Percentiles rank a stretch among this genome's conserved stretches.
phyloP scores from a whole-genome alignment of 495 filamentous ascomycete species.

The Xylaria palmicola region DNA sequence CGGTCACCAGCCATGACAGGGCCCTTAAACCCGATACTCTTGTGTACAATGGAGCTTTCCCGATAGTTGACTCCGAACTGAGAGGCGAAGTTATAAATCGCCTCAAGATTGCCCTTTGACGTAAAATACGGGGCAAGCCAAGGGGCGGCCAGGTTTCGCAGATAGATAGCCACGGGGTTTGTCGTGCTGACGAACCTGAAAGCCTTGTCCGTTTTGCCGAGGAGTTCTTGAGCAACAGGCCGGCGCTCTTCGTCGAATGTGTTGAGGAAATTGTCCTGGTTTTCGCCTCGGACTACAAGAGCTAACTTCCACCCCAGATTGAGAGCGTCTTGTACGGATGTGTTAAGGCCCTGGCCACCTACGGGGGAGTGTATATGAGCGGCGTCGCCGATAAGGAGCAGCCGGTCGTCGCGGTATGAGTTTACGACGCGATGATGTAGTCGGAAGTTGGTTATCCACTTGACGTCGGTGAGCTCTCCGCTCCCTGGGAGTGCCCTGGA shows the following conservation, averaged over 20 bases:
- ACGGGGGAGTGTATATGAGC: slow-evolving; percentile 67
- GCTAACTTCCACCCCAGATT: slow-evolving; percentile 77
- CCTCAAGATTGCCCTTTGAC: neutral
- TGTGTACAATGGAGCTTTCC: slow-evolving; percentile 27
- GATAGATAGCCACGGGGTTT: neutral
- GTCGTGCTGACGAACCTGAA: neutral
- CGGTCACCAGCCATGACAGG: slow-evolving; percentile 33
- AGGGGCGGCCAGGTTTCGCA: neutral
- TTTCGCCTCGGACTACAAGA: slow-evolving; percentile 38
- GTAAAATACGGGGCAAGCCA: neutral
- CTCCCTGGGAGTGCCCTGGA: neutral
- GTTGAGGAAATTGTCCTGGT: slow-evolving; percentile 21
- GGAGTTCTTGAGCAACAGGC: neutral
- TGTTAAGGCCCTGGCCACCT: slow-evolving; percentile 77
- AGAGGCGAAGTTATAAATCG: slow-evolving; percentile 29
- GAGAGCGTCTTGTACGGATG: slow-evolving; percentile 63
- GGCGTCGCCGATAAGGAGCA: slow-evolving; percentile 43
- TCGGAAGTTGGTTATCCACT: slow-evolving; percentile 4
- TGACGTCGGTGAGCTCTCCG: neutral
- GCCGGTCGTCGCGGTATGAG: slow-evolving; percentile 10
- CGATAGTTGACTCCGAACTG: slow-evolving; percentile 38
- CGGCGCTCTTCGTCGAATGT: slow-evolving; percentile 15
- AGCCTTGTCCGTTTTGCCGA: neutral
- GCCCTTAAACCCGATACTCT: slow-evolving; percentile 20
- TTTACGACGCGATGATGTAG: slow-evolving; percentile 8